These are phyloP conservation scores for Geotrichum reessii DNA, from an alignment of 1,139 yeast genomes.

Conservation along the genomic window DNA sequence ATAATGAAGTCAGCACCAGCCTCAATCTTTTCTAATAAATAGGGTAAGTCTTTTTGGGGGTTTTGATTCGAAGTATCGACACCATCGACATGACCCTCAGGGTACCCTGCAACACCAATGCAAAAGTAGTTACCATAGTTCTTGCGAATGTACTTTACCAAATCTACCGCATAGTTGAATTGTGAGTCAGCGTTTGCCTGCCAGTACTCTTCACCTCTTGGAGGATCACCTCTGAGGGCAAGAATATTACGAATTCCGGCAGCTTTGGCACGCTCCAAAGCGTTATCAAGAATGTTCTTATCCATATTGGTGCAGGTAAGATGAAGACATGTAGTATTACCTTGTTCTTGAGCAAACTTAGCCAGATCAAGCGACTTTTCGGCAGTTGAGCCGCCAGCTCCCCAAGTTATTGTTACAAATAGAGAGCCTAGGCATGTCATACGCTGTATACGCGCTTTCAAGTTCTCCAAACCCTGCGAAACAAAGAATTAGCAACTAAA, in stretches of 20 bases:
- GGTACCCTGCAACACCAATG: slow-evolving; percentile 91
- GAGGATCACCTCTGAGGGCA: slow-evolving; percentile 94
- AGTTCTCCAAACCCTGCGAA: slow-evolving; percentile 63
- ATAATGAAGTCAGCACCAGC: slow-evolving; percentile 91
- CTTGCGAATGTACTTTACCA: slow-evolving; percentile 67
- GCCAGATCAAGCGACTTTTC: slow-evolving; percentile 83
- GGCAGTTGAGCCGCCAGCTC: slow-evolving; percentile 95
- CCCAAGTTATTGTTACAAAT: slow-evolving; percentile 95
- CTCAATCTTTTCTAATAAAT: slow-evolving; percentile 75
- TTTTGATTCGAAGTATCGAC: slow-evolving; percentile 60
- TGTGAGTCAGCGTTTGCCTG: slow-evolving; percentile 42
- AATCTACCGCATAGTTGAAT: slow-evolving; percentile 72
- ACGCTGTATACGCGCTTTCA: slow-evolving; percentile 79
- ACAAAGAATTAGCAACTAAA: background rate
- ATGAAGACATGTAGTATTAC: slow-evolving; percentile 84
- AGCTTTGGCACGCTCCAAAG: slow-evolving; percentile 63
- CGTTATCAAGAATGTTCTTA: slow-evolving; percentile 66
- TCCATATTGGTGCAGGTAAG: slow-evolving; percentile 94
- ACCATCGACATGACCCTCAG: slow-evolving; percentile 89
- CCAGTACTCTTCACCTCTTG: slow-evolving; percentile 73
- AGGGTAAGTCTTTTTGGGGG: slow-evolving; percentile 62
- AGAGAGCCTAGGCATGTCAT: slow-evolving; percentile 84
- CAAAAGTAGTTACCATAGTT: slow-evolving; percentile 72
- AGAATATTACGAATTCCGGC: slow-evolving; percentile 79
- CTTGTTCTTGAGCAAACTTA: slow-evolving; percentile 65